Evolutionary conservation across 306 rosid genomes (phyloP), one percentile per base, ranked within the genome.

Genomic region (Ormosia emarginata): DNA sequence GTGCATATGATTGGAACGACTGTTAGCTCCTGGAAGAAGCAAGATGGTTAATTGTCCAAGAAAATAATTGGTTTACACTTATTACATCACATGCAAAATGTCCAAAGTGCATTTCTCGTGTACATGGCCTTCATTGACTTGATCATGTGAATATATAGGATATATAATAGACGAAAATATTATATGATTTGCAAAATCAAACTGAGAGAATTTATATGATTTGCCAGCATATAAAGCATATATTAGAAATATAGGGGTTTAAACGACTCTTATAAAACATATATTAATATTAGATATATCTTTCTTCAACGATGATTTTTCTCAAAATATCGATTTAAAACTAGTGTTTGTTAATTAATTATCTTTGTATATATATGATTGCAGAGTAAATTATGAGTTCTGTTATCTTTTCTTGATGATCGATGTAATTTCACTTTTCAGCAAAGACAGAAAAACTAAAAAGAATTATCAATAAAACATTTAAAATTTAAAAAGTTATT

Each of bases 11-110:
- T 79, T 58, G 30, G 39, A 6, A 66, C 9, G 11, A 59, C 24
- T 75, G 63, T 58, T 75, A 52, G 75, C 56, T 36, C 49, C 12
- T 17, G 29, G 8, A 47, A 79, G 72, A 75, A 32, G 62, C 70
- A 32, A 68, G 74, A 81, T 61, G 82, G 70, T 29, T 75, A 63
- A 72, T 79, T 72, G 67, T 82, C 74, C 82, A 82, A 82, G 88
- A 41, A 81, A 81, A 75, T 33, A 30, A 77, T 63, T 17, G 5
- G 39, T 33, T 32, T 44, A 24, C 24, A 24, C 24, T 24, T 24
- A 33, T 69, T 30, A 33, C 46, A 69, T 34, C 44, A 71, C 47
- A 61, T 62, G 66, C 29, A 15, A 71, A 49, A 61, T 59, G 43
- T 67, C 43, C 6, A 55, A 52, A 49, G 52, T 49, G 46, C 12